phyloP scores from a whole-genome alignment of 169 alveolate species.

The Babesia ovata region DNA sequence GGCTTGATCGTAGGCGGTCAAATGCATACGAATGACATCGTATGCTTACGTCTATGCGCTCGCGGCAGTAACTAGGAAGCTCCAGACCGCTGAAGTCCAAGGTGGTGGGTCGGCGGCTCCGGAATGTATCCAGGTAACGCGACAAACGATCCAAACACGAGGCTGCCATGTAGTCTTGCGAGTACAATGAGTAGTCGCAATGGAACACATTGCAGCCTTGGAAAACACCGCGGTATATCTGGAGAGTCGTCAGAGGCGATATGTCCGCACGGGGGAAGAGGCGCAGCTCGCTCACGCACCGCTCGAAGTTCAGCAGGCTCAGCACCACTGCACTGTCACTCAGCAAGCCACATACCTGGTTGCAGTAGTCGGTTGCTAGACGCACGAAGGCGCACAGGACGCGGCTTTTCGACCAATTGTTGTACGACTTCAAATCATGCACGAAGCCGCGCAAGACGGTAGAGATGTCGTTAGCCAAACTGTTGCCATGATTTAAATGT shows the following conservation, averaged over 20 bases:
- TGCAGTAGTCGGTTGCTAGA: conserved; percentile 23
- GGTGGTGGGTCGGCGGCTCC: neutral
- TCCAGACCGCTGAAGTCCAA: neutral
- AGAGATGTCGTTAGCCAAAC: neutral
- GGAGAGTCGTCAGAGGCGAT: neutral
- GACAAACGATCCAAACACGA: conserved; percentile 5
- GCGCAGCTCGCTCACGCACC: conserved; percentile 5
- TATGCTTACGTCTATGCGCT: neutral
- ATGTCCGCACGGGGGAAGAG: neutral
- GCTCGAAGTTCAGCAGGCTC: conserved; percentile 29
- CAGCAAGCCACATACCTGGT: neutral
- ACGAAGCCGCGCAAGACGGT: conserved; percentile 19
- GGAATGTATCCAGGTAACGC: neutral
- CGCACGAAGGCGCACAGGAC: conserved; percentile 10
- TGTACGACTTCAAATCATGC: conserved; percentile 7
- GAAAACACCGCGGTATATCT: conserved; percentile 9
- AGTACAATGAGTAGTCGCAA: conserved; percentile 11
- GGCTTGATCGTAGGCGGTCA: conserved; percentile 26
- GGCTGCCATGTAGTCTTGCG: conserved; percentile 29
- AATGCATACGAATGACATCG: conserved; percentile 3
- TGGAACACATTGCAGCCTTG: conserved; percentile 14
- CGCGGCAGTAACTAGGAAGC: conserved; percentile 13
- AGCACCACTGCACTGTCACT: neutral
- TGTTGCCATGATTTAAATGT: neutral
- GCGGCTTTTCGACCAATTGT: conserved; percentile 12